Evolutionary conservation across 192 early-diverging fungal species (phyloP), one percentile per base, ranked within the genome.

Genomic region (Haplosporangium gracile): DNA sequence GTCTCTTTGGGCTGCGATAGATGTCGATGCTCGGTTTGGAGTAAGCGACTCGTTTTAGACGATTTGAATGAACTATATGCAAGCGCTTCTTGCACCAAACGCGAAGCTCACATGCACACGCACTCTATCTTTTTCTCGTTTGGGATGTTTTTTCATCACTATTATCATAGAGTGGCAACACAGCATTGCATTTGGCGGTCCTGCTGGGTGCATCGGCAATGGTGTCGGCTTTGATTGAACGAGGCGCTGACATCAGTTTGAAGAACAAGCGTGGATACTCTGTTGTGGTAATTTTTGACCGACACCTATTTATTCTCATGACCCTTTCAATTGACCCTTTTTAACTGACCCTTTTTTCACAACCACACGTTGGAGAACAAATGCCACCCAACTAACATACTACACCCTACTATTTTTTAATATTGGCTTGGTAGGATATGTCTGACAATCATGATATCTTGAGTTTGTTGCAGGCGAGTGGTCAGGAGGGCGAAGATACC

Each of bases 181-280:
- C 94, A n/a, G 92, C 93, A 18, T 68, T 95, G 38, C 95, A 95
- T 88, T 68, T 95, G 80, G 95, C 95, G 2, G 92, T 92, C 38
- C 77, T 95, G 16, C 71, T 95, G 40, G 93, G 93, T 11, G 93
- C 88, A 0, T 71, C 82, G 34, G 89, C 91, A 10, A 80, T 94
- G 65, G 93, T 94, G 18, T 89, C 87, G n/a, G 82, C 87, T 4
- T 75, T 95, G 51, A 82, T 95, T 49, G 93, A 95, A 65, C 92
- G 93, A 15, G 94, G 95, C 1, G 94, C 94, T 10, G 90, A 93
- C 45, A 78, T 89, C 8, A 83, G 65, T 9, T 43, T 89, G 18
- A 88, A 82, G 68, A 95, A 95, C 88, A 81, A 91, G 55, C 93
- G 94, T 63, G 94, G 94, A 32, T 95, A 93, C 77, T 89, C 92